phyloP scores from a whole-genome alignment of 139 green algal species.

The Chlorella vulgaris region DNA sequence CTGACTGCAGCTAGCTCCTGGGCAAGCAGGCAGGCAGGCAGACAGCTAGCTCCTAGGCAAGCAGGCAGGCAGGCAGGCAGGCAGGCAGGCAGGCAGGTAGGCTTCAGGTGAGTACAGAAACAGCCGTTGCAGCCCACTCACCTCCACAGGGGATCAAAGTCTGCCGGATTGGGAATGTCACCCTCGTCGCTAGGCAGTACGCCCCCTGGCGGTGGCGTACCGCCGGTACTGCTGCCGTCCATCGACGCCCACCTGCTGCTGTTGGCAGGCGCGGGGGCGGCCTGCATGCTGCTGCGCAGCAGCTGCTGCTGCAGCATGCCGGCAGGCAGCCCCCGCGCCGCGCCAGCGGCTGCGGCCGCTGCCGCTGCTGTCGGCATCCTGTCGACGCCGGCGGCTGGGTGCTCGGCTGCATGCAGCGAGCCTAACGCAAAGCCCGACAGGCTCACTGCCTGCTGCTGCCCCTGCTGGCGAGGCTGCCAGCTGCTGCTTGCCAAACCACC shows the following conservation, averaged over 20 bases:
- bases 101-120: background rate
- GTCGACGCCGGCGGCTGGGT: background rate
- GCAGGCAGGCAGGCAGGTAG: background rate
- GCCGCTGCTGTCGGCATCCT: background rate
- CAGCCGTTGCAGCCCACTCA: too few species aligned
- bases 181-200: background rate
- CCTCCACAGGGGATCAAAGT: slow-evolving; percentile 38
- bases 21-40: background rate
- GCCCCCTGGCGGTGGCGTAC: background rate
- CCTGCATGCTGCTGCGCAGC: background rate
- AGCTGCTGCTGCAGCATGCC: slow-evolving; percentile 26
- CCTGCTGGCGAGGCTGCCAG: background rate
- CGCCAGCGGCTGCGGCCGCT: background rate
- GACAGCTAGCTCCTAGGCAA: too few species aligned
- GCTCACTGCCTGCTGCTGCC: background rate
- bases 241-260: slow-evolving; percentile 12
- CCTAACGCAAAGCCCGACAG: background rate
- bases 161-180: slow-evolving; percentile 26
- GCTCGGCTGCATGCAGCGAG: background rate
- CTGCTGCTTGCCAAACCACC: background rate
- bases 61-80: too few species aligned
- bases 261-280: too few species aligned
- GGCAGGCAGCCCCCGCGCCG: background rate
- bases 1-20: too few species aligned
- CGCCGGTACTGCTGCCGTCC: slow-evolving; percentile 20